Evolutionary conservation across 257 asterid species (phyloP), one percentile per base, ranked within the genome.

Genomic region (Coffea canephora): DNA sequence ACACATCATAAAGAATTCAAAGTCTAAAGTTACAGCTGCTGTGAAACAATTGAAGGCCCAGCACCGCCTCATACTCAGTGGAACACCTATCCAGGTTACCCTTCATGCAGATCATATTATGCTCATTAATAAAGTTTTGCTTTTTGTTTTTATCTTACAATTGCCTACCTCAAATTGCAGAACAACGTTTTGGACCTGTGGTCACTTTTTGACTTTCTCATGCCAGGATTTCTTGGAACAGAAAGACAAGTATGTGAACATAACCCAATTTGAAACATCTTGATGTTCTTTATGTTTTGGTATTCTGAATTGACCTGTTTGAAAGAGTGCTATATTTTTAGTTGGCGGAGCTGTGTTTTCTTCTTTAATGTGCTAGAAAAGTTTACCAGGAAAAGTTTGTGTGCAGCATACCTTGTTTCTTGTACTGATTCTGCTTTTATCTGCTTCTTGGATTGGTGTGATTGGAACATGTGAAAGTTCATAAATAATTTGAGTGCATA

Each of bases 171-270:
- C 78, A 57, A 55, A 79, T 84, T 91, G 96, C 99, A 96, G 99
- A 96, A 96, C 75, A 96, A 96, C 79, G 98, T 96, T 74, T 88
- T 96, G 94, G 99, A 96, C 85, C 88, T 96, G 23, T 96, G 99
- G 99, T 96, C 99, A 78, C 97, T 96, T 80, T 96, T 96, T 85
- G 99, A 96, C 93, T 96, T 96, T 86, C 98, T 96, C 77, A 96
- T 96, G 98, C 99, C 99, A 41, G 99, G 99, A 80, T 96, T 96
- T 88, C 99, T 96, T 80, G 99, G 99, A 88, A 96, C 99, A 13
- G 99, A 96, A 83, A 92, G 97, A 94, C 99, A 96, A 84, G 99
- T 96, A 91, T 79, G 93, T 84, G 72, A 54, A 72, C 70, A 39
- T 79, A 45, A 61, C 45, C 50, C 71, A 19, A 54, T 54, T 71